Evolutionary conservation across 2,329 filamentous ascomycete species (phyloP).

Genomic region (Xylaria hypoxylon): DNA sequence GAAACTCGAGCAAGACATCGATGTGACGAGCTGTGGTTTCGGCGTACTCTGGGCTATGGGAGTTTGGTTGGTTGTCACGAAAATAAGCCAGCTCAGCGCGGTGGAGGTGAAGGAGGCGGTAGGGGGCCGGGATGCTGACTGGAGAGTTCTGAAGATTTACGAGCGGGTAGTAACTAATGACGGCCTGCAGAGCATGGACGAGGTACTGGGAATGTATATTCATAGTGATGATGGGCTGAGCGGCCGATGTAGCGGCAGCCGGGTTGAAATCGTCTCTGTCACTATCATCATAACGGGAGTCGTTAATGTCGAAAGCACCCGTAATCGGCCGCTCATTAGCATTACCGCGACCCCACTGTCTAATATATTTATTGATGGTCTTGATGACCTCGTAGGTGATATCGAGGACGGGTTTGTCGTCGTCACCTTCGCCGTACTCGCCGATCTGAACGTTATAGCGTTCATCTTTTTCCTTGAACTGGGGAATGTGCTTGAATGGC

Average conservation of each 20-base stretch:
- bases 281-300: constrained; percentile 30
- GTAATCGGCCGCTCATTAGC: constrained; percentile 29
- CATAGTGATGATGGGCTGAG: constrained; percentile 48
- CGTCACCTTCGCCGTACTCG: constrained; percentile 32
- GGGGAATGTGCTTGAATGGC: constrained; percentile 27
- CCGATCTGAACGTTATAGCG: constrained; percentile 35
- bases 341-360: constrained; percentile 32
- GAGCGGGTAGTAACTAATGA: constrained; percentile 62
- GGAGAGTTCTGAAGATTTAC: constrained; percentile 53
- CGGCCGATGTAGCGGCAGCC: constrained; percentile 42
- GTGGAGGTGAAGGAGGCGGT: constrained; percentile 62
- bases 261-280: constrained; percentile 19
- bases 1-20: constrained; percentile 58
- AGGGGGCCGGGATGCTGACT: constrained; percentile 58
- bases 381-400: constrained; percentile 49
- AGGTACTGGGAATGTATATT: constrained; percentile 59
- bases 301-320: constrained; percentile 28
- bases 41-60: constrained; percentile 56
- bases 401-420: constrained; percentile 55
- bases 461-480: constrained; percentile 24
- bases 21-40: constrained; percentile 58
- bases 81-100: constrained; percentile 57
- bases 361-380: constrained; percentile 39
- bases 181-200: constrained; percentile 59
- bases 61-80: constrained; percentile 55